A percentile compares a stretch with the other conserved stretches of the same genome.
Conservation (phyloP, 2,329 filamentous ascomycete species). For the Lasiodiplodia sp. region DNA sequence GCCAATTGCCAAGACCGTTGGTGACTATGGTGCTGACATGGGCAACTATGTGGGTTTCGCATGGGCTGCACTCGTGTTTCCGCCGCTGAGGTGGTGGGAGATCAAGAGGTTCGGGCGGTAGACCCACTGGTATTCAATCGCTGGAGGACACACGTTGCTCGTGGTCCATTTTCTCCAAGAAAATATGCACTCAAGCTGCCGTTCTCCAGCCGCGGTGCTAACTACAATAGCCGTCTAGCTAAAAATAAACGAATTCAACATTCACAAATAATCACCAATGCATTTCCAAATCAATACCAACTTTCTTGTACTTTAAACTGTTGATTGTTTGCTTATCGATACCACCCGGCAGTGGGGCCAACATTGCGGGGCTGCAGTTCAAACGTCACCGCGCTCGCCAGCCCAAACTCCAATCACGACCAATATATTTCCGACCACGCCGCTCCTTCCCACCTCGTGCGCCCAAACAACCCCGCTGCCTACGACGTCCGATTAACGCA, state of each 20-base stretch:
- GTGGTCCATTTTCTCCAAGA: no score
- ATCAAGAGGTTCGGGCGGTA: slow-evolving; percentile 58
- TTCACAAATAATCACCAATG: background rate
- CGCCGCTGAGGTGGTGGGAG: slow-evolving; percentile 61
- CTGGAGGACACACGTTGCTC: background rate
- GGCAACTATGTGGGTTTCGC: slow-evolving; percentile 67
- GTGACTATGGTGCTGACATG: slow-evolving; percentile 67
- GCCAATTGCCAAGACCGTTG: slow-evolving; percentile 65
- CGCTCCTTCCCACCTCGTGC: background rate
- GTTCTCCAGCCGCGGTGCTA: no score
- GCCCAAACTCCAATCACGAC: slow-evolving; percentile 3
- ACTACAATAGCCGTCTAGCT: no score
- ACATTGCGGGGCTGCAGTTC: slow-evolving; percentile 1
- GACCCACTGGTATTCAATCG: slow-evolving; percentile 16
- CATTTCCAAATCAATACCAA: background rate
- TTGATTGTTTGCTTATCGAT: slow-evolving; percentile 12
- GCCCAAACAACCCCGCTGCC: background rate
- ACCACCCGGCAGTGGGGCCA: slow-evolving; percentile 1
- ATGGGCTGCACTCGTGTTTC: slow-evolving; percentile 66
- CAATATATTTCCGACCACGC: background rate
- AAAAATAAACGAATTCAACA: background rate
- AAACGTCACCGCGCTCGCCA: slow-evolving; percentile 5
- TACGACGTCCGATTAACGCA: background rate
- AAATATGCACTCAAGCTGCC: no score
- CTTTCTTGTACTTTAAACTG: background rate